Evolutionary conservation across 2,329 filamentous ascomycete species (phyloP), one percentile per base, ranked within the genome.

Genomic region (Canariomyces notabilis): DNA sequence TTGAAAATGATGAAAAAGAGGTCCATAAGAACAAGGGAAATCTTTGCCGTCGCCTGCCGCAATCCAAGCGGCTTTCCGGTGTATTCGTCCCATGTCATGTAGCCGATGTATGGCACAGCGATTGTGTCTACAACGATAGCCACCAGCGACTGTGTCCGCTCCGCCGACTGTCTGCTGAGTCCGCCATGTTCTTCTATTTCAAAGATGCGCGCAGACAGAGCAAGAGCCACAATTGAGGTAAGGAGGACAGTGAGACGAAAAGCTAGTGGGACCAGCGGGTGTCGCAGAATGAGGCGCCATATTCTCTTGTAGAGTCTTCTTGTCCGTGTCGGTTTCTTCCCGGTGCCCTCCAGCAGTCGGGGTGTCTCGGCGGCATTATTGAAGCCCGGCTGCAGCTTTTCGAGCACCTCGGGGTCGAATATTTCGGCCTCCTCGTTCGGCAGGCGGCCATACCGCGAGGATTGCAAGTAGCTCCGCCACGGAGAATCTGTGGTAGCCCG

Each of bases 1-100:
- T 95, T 91, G 70, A 98, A 95, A 34, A 97, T 90, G 60, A 98
- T 95, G 64, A 98, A 98, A 60, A 96, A 83, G 3, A 98, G 75
- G 67, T 98, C 93, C 47, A 95, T 78, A 44, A 98, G 80, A 50
- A 97, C 87, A 40, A 98, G 79, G 12, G 87, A 82, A 54, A 95
- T 86, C 65, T 98, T 98, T 39, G 88, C 85, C 46, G 83, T 83
- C 8, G 89, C 82, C 6, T 83, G 83, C 35, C 94, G 85, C 50
- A 98, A 72, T 1, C 93, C 93, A 16, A 98, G 73, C 18, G 94
- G 93, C 63, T 94, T 94, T 22, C 89, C 88, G 5, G 88, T 93
- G 68, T 96, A 97, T 69, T 98, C 93, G 62, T 98, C 93, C 70
- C 84, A 95, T 19, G 90, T 94, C 70, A 97, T 93, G 68, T 95